Conservation (phyloP, 352 stramenopile species). For the Blastocystis sp. region DNA sequence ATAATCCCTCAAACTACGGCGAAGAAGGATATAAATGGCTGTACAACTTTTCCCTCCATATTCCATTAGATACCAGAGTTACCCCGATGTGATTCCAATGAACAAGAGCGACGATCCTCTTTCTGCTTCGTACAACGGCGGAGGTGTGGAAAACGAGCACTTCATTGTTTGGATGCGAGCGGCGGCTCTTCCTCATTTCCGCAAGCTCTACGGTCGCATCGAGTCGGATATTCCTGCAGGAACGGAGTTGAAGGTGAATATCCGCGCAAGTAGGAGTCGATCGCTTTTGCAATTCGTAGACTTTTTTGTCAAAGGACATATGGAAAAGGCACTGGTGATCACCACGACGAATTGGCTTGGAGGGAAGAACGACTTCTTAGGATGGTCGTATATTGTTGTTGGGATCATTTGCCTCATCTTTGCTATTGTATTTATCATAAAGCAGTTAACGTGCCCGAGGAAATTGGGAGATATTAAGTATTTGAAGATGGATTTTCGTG, state of each 20-base stretch:
- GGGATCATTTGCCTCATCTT: constrained; percentile 84
- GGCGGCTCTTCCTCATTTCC: constrained; percentile 90
- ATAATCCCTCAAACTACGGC: constrained; percentile 73
- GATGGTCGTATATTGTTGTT: constrained; percentile 87
- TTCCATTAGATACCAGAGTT: constrained; percentile 32
- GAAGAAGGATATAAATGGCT: constrained; percentile 67
- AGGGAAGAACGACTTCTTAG: constrained; percentile 89
- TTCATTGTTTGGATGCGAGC: constrained; percentile 99
- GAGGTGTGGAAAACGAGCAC: constrained; percentile 82
- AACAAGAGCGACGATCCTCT: constrained; percentile 9
- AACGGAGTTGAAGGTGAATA: constrained; percentile 67
- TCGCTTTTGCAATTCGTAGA: neutral
- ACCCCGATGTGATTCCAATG: constrained; percentile 50
- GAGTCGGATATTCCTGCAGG: constrained; percentile 74
- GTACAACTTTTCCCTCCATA: neutral
- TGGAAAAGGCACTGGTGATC: constrained; percentile 85
- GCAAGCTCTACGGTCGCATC: constrained; percentile 98
- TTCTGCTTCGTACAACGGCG: constrained; percentile 42
- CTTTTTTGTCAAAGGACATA: neutral
- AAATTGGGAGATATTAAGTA: constrained; percentile 51
- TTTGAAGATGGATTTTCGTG: constrained; percentile 42
- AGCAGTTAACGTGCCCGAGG: constrained; percentile 83
- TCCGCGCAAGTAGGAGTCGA: neutral
- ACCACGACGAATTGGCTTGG: constrained; percentile 89
- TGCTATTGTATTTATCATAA: constrained; percentile 86